Base-by-base conservation (phyloP, 306 rosid genomes). In the Vigna hirtella region DNA sequence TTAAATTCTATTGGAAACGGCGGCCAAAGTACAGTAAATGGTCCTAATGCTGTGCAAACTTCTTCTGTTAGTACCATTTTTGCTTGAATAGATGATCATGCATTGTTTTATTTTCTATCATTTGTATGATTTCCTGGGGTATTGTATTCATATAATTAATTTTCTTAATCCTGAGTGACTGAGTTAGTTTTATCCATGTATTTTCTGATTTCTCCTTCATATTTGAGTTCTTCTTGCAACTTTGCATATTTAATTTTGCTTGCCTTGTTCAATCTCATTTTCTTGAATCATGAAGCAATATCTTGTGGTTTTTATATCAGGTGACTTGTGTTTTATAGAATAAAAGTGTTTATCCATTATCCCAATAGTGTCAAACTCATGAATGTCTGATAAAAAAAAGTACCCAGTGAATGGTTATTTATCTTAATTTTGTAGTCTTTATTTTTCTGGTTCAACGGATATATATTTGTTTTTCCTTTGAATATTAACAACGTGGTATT, bases 1-100 rank as follows among this genome's bases (percentile, higher is more conserved):
- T 83, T 93, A 78, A 96, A 93, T 86, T 91, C 99, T 69, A 87
- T 96, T 76, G 96, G 96, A 71, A 74, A 90, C 32, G 97, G 93
- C 57, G 82, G 85, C 84, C 98, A 93, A 86, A 58, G 50, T 79
- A 53, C 86, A 73, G 36, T 76, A 36, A 88, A 83, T 74, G 82
- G 79, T 81, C 75, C 89, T 16, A 80, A 82, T 66, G 82, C 84
- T 24, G 43, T 69, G 26, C 97, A 85, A 77, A 78, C 90, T 58
- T 65, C 84, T 88, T 66, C 70, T 63, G 99, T 96, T 76, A 90
- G 97, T 82, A 64, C 77, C 28, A 66, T 2, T 72, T 53, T 70
- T 74, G 24, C 70, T 71, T 79, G 22, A 72, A 76, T 75, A 56
- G 18, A 79, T 59, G 36, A 3, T n/a, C 49, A 10, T 67, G 7